Percentiles rank a stretch among this genome's conserved stretches.
Conservation (phyloP, 2,329 filamentous ascomycete species). For the Fusarium sp. region DNA sequence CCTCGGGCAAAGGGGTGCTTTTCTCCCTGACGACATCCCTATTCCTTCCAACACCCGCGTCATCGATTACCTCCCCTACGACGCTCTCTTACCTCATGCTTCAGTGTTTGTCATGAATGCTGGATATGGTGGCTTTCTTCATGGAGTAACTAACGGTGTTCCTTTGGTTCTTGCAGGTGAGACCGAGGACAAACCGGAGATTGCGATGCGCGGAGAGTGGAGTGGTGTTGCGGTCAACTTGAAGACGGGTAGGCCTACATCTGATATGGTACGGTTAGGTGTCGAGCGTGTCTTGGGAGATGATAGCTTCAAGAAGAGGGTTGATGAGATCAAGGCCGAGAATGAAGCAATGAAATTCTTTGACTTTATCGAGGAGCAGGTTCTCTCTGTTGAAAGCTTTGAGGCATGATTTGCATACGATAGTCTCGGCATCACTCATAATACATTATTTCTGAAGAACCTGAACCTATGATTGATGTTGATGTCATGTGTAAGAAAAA, state of each 20-base stretch:
- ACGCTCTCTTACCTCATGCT: conserved; percentile 55
- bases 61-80: conserved; percentile 60
- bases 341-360: conserved; percentile 46
- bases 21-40: conserved; percentile 37
- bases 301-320: conserved; percentile 45
- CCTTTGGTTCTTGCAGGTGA: conserved; percentile 59
- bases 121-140: conserved; percentile 59
- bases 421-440: not conserved
- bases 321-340: conserved; percentile 46
- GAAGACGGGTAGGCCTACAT: conserved; percentile 47
- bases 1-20: conserved; percentile 42
- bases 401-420: not conserved
- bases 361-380: conserved; percentile 38
- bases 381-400: conserved; percentile 18
- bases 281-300: conserved; percentile 48
- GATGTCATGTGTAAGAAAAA: not conserved
- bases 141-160: conserved; percentile 57
- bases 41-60: conserved; percentile 56
- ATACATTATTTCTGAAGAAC: not conserved
- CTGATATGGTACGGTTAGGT: conserved; percentile 43
- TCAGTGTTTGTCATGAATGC: conserved; percentile 60
- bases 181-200: conserved; percentile 55
- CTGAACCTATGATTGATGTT: not conserved
- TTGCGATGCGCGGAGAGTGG: conserved; percentile 54
- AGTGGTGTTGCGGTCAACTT: conserved; percentile 59